Conservation (phyloP, 441 rosid genomes). For the Manihot esculenta region DNA sequence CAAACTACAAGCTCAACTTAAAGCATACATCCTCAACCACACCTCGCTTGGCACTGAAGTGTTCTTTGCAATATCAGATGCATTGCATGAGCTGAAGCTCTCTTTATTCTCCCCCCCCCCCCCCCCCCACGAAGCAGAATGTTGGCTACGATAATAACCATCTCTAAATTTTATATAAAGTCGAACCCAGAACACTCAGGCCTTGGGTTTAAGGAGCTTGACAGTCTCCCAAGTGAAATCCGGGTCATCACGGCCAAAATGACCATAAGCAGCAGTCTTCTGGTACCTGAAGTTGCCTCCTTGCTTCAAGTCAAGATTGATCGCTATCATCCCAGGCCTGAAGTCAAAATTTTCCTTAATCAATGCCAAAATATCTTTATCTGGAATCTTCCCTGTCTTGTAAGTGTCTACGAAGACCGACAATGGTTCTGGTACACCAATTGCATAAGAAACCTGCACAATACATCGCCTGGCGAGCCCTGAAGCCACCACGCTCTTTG, state of each 20-base stretch:
- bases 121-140: conserved; percentile 13
- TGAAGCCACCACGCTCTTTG: conserved; percentile 71
- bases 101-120: conserved; percentile 33
- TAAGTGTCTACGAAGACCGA: conserved; percentile 67
- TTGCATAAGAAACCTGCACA: conserved; percentile 67
- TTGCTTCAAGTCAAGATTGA: conserved; percentile 62
- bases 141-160: conserved; percentile 35
- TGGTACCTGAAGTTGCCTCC: conserved; percentile 71
- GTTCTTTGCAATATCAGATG: conserved; percentile 6
- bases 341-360: conserved; percentile 70
- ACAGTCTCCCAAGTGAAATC: conserved; percentile 73
- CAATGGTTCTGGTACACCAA: conserved; percentile 67
- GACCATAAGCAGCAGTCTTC: conserved; percentile 69
- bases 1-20: conserved; percentile 7
- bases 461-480: conserved; percentile 66
- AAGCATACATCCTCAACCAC: conserved; percentile 10
- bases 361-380: conserved; percentile 54
- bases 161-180: conserved; percentile 16
- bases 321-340: conserved; percentile 75
- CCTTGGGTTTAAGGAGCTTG: conserved; percentile 64
- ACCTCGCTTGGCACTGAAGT: conserved; percentile 2
- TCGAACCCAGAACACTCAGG: conserved; percentile 31
- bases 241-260: conserved; percentile 65
- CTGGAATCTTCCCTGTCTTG: conserved; percentile 61
- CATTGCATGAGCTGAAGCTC: conserved; percentile 26